Evolutionary conservation across 139 green algal species (phyloP).

Genomic region (Monoraphidium neglectum): DNA sequence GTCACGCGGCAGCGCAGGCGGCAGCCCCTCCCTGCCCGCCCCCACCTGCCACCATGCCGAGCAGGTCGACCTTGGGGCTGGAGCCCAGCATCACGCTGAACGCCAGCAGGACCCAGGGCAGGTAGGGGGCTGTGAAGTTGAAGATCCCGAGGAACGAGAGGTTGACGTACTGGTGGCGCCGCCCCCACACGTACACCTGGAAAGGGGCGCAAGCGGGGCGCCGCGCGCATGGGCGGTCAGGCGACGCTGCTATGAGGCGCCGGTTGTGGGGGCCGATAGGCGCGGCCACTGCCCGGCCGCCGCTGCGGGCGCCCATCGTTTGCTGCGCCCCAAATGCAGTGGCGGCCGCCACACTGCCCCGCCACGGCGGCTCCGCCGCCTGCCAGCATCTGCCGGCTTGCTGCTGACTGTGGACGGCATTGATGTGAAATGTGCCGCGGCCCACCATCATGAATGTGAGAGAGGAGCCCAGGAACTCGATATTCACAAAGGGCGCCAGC

Average conservation of each 20-base stretch:
- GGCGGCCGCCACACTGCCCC: conserved; percentile 31
- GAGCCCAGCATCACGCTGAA: conserved; percentile 93
- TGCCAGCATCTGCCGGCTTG: too few species aligned
- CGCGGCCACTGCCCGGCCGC: too few species aligned
- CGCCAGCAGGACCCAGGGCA: conserved; percentile 97
- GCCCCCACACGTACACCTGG: conserved; percentile 95
- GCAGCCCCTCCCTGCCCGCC: neutral
- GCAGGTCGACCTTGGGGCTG: conserved; percentile 88
- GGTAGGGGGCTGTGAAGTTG: conserved; percentile 98
- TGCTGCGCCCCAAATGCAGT: neutral
- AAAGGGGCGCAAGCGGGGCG: neutral
- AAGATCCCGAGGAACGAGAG: conserved; percentile 98
- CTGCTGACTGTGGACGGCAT: too few species aligned
- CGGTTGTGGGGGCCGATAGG: too few species aligned
- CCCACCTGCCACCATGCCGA: conserved; percentile 89
- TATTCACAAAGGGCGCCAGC: conserved; percentile 88
- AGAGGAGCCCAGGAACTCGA: conserved; percentile 94
- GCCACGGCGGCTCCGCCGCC: too few species aligned
- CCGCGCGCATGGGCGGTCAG: too few species aligned
- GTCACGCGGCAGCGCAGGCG: too few species aligned
- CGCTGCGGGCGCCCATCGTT: too few species aligned
- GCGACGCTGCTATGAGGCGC: too few species aligned
- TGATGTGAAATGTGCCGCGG: too few species aligned
- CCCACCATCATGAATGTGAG: conserved; percentile 98
- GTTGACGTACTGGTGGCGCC: conserved; percentile 90